These are phyloP conservation scores for Penicillium thymicola DNA, from an alignment of 2,329 filamentous ascomycete species.

Conservation along the genomic window DNA sequence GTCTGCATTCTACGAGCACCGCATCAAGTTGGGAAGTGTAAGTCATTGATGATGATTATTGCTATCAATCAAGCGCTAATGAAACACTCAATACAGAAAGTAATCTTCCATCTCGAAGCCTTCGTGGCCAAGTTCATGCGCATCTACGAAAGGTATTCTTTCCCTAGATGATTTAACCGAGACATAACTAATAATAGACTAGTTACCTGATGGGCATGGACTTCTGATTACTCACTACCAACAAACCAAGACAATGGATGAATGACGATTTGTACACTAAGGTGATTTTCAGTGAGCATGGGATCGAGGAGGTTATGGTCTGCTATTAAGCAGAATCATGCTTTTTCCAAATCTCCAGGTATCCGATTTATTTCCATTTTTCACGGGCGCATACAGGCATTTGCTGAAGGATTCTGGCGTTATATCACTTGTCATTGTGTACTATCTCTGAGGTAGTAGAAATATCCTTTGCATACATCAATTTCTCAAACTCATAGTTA, in stretches of 20 bases:
- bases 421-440: conserved; percentile 1
- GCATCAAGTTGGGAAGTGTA: conserved; percentile 77
- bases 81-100: conserved; percentile 55
- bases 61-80: conserved; percentile 2
- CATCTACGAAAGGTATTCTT: conserved; percentile 76
- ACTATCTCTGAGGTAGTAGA: neutral
- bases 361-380: neutral
- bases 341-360: neutral
- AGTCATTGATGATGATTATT: conserved; percentile 18
- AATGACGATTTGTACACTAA: conserved; percentile 32
- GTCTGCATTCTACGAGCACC: conserved; percentile 96
- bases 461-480: neutral
- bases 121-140: conserved; percentile 99
- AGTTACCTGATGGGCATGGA: conserved; percentile 72
- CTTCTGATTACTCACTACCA: conserved; percentile 39
- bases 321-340: neutral
- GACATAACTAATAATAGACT: conserved; percentile 41
- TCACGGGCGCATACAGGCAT: conserved; percentile 12
- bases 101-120: conserved; percentile 96
- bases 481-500: neutral
- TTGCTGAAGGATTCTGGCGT: conserved; percentile 10
- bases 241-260: conserved; percentile 15
- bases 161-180: neutral
- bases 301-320: neutral
- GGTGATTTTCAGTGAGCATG: conserved; percentile 3